These are phyloP conservation scores for Colletotrichum lupini DNA, from an alignment of 2,329 filamentous ascomycete genomes.

Conservation along the genomic window DNA sequence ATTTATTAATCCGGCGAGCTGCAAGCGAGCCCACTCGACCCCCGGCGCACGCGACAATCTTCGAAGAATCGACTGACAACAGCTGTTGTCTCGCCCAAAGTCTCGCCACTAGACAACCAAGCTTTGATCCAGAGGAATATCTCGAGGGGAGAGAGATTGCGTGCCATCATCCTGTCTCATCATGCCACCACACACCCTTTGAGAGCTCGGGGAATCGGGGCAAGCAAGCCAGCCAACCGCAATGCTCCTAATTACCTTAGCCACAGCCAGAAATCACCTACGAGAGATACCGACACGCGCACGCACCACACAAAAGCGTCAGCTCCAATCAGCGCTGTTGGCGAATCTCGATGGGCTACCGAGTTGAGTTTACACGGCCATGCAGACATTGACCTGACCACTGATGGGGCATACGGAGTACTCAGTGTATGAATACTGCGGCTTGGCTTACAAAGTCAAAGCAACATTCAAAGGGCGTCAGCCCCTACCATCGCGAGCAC, in stretches of 20 bases:
- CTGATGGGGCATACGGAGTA: too few relatives aligned
- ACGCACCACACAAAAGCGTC: background rate
- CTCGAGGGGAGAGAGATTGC: background rate
- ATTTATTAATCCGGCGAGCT: constrained; percentile 9
- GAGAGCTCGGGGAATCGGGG: background rate
- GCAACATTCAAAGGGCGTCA: background rate
- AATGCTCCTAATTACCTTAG: constrained; percentile 27
- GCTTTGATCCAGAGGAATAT: background rate
- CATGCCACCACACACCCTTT: constrained; percentile 28
- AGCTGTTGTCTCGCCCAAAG: constrained; percentile 27
- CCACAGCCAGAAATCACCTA: constrained; percentile 11
- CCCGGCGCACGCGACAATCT: background rate
- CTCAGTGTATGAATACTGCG: background rate
- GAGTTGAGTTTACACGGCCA: background rate
- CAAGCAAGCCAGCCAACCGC: constrained; percentile 27
- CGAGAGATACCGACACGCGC: constrained; percentile 15
- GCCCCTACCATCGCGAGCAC: background rate
- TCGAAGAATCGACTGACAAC: constrained; percentile 30
- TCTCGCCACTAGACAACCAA: constrained; percentile 25
- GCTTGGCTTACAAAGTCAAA: background rate
- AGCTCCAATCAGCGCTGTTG: background rate
- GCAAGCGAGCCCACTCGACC: background rate
- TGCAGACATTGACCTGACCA: background rate
- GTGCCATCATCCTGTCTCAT: constrained; percentile 18
- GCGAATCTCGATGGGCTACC: constrained; percentile 11